Evolutionary conservation across 306 rosid genomes (phyloP).

Genomic region (Coriaria nepalensis): DNA sequence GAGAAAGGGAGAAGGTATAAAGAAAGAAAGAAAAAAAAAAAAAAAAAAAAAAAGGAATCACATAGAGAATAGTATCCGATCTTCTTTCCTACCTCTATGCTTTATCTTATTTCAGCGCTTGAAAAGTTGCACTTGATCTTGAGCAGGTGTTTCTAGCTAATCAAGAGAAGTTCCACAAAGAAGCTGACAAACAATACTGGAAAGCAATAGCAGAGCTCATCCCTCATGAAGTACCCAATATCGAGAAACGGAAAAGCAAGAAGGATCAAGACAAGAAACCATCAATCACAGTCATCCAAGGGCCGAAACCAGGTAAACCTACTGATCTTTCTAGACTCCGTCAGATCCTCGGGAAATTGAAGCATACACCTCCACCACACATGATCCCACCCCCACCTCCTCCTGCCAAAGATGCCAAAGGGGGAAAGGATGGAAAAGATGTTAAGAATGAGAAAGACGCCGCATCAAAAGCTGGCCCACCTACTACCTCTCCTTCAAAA

Average conservation of each 20-base stretch:
- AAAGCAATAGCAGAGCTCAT: slow-evolving; percentile 85
- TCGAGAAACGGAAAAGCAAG: slow-evolving; percentile 88
- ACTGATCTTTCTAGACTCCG: slow-evolving; percentile 91
- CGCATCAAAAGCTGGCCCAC: slow-evolving; percentile 33
- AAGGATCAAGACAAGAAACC: slow-evolving; percentile 96
- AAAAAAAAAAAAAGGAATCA: too few species aligned
- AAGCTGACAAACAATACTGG: slow-evolving; percentile 95
- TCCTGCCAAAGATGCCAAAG: slow-evolving; percentile 26
- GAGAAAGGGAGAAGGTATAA: slow-evolving; percentile 88
- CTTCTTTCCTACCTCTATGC: too few species aligned
- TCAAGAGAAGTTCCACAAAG: slow-evolving; percentile 97
- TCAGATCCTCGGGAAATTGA: slow-evolving; percentile 77
- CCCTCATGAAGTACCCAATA: slow-evolving; percentile 89
- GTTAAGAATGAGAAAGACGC: slow-evolving; percentile 46
- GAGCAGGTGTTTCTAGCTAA: slow-evolving; percentile 56
- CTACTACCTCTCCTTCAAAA: slow-evolving; percentile 32
- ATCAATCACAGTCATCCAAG: slow-evolving; percentile 73
- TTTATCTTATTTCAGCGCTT: neutral
- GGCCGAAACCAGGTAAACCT: slow-evolving; percentile 98
- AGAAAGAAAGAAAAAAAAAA: too few species aligned
- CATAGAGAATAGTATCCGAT: too few species aligned
- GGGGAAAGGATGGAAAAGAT: slow-evolving; percentile 31
- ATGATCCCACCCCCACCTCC: slow-evolving; percentile 95
- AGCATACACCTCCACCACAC: slow-evolving; percentile 96
- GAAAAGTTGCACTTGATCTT: slow-evolving; percentile 5